Evolutionary conservation across 2,329 filamentous ascomycete genomes (phyloP).

Genomic region (Colletotrichum noveboracense): DNA sequence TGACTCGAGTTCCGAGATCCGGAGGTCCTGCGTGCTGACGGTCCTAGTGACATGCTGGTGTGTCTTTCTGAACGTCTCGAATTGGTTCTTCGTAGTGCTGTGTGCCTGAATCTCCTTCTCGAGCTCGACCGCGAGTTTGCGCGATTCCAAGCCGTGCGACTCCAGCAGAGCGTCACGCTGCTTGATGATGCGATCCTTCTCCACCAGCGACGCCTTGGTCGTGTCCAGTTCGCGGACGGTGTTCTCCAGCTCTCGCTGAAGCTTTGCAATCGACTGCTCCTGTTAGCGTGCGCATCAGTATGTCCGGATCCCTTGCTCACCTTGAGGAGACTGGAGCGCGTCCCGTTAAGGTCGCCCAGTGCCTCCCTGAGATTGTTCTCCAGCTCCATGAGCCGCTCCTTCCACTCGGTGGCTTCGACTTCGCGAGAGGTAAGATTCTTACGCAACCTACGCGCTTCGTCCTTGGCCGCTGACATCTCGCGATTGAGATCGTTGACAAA

Average conservation of each 20-base stretch:
- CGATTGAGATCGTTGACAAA: constrained; percentile 91
- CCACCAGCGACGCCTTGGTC: constrained; percentile 77
- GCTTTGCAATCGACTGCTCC: constrained; percentile 76
- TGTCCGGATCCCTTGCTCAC: constrained; percentile 45
- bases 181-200: constrained; percentile 90
- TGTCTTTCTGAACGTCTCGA: constrained; percentile 86
- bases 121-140: constrained; percentile 83
- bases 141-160: constrained; percentile 83
- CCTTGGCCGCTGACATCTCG: constrained; percentile 81
- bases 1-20: constrained; percentile 87
- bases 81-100: constrained; percentile 84
- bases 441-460: constrained; percentile 81
- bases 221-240: constrained; percentile 83
- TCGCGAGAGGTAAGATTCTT: constrained; percentile 85
- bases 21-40: constrained; percentile 82
- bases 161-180: constrained; percentile 90
- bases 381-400: constrained; percentile 86
- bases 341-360: constrained; percentile 86
- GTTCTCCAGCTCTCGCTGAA: constrained; percentile 86
- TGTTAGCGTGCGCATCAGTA: background rate
- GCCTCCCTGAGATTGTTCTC: constrained; percentile 88
- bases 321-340: constrained; percentile 82
- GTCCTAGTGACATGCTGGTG: constrained; percentile 88
- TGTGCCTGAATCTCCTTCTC: constrained; percentile 89
- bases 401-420: constrained; percentile 89